These are phyloP conservation scores for Herpetomonas tarakana DNA, from an alignment of 208 protist genomes.

Conservation along the genomic window DNA sequence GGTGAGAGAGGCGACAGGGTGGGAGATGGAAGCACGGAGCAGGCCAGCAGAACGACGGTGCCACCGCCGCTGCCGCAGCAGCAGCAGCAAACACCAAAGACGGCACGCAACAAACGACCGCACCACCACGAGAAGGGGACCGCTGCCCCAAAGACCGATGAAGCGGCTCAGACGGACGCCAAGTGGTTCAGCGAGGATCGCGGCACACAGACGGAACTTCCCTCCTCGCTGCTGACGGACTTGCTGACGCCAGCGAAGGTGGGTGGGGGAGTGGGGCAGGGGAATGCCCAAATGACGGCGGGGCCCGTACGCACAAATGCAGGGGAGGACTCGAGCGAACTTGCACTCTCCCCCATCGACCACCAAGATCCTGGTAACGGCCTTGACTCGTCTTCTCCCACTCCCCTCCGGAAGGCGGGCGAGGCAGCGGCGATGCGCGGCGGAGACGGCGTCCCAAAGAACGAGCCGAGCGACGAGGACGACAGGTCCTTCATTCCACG, in stretches of 20 bases:
- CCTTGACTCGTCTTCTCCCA: neutral
- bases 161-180: conserved; percentile 14
- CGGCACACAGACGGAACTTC: conserved; percentile 21
- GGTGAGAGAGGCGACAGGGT: too few relatives aligned
- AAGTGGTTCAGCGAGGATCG: conserved; percentile 17
- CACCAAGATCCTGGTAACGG: neutral
- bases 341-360: conserved; percentile 1
- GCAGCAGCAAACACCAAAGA: neutral
- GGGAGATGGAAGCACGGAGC: neutral
- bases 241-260: neutral
- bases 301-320: neutral
- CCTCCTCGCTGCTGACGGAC: neutral
- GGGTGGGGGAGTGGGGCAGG: too few relatives aligned
- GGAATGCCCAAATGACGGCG: neutral
- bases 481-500: conserved; percentile 10
- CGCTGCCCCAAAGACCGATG: neutral
- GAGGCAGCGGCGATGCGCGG: neutral
- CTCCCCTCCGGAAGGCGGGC: neutral
- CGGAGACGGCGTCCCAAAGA: neutral
- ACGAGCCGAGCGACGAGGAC: neutral
- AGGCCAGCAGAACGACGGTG: neutral
- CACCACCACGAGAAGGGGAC: neutral
- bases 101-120: neutral
- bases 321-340: neutral
- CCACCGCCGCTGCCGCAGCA: neutral